Evolutionary conservation across 2,329 filamentous ascomycete species (phyloP), one percentile per base, ranked within the genome.

Genomic region (Talaromyces sp.): DNA sequence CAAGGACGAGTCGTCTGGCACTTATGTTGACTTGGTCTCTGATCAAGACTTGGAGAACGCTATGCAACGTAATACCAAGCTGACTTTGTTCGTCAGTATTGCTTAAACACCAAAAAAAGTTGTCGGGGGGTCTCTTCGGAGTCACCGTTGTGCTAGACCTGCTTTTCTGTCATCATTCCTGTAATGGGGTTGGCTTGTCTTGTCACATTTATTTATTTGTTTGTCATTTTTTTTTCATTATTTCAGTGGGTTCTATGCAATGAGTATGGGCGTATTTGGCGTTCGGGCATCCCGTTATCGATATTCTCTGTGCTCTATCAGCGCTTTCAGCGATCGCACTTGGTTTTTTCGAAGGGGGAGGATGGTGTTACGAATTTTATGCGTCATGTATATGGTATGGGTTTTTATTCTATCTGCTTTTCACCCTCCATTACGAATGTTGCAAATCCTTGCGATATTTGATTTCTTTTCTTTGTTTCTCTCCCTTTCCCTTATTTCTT

Each of bases 31-130:
- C 33, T 78, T 97, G 58, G 79, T 89, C 67, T 91, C 85, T 72
- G 86, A 97, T 68, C 82, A 88, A 57, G 91, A 97, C 70, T 77
- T 97, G 47, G 87, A 91, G 59, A 81, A 84, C 60, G 93, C 93
- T 3, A 78, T 97, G 58, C 83, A 89, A 64, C 80, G 91, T 64
- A 96, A 96, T 73, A 87, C 91, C 61, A 97, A 97, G 77, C 79
- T 97, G 58, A 85, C 92, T 49, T 78, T 97, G 22, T 89, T 86
- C 61, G 87, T 89, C 60, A 69, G 66, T 39, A 62, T 74, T 50
- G 67, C 64, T 36, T 75, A 57, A 67, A 42, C 50, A 44, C 19
- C 47, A 48, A 39, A 27, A 44, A 44, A 33, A 32, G 19, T 40
- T 40, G 22, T 29, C 11, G 24, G 24, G 24, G 9, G 4, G 13